Evolutionary conservation across 1,139 yeast species (phyloP).

Genomic region (Hemisphaericaspora subhashii): DNA sequence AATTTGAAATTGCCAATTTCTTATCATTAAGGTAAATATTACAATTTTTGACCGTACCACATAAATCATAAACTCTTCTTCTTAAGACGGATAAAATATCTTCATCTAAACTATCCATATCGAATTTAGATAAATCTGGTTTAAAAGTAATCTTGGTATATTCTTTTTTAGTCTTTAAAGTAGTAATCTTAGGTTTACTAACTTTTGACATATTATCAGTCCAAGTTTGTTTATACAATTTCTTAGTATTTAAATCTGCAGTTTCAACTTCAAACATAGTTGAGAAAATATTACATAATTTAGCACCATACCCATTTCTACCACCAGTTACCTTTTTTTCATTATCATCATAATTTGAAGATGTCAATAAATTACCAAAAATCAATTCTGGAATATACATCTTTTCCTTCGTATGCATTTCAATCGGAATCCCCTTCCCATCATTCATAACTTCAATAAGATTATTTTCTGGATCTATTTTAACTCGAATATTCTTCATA

Average conservation of each 20-base stretch:
- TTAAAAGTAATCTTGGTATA: constrained; percentile 86
- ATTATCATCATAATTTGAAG: constrained; percentile 94
- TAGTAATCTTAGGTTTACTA: constrained; percentile 71
- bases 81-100: constrained; percentile 82
- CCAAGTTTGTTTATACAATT: constrained; percentile 82
- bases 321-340: constrained; percentile 98
- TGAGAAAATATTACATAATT: constrained; percentile 84
- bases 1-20: constrained; percentile 65
- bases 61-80: constrained; percentile 93
- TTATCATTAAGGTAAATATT: constrained; percentile 78
- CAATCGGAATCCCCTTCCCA: constrained; percentile 95
- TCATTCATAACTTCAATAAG: constrained; percentile 83
- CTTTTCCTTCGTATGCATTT: constrained; percentile 87
- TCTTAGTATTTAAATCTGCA: constrained; percentile 67
- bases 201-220: constrained; percentile 79
- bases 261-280: constrained; percentile 87
- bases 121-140: constrained; percentile 84
- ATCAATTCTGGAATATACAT: constrained; percentile 95
- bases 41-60: constrained; percentile 91
- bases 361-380: constrained; percentile 91
- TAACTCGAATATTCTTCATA: constrained; percentile 84
- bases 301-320: constrained; percentile 98
- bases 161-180: constrained; percentile 62
- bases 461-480: constrained; percentile 73
- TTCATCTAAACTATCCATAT: constrained; percentile 78